Evolutionary conservation across 345 rosid species (phyloP).

Genomic region (Tarenaya hassleriana): DNA sequence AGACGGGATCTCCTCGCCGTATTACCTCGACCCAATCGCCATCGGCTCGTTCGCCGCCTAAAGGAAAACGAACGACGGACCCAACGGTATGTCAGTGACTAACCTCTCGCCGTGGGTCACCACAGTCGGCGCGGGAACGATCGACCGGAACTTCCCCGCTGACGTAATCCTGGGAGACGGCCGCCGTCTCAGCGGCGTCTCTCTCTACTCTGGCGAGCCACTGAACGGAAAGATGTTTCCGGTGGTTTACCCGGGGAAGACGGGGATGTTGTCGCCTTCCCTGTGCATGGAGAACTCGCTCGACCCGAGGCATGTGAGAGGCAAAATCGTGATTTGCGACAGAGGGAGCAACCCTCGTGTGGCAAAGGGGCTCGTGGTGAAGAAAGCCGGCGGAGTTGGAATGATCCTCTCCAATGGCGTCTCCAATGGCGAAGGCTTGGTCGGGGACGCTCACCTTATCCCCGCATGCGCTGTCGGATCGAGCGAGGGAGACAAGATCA

Average conservation of each 20-base stretch:
- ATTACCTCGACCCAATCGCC: conserved; percentile 74
- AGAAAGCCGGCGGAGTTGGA: conserved; percentile 67
- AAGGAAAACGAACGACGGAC: conserved; percentile 81
- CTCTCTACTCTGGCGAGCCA: conserved; percentile 47
- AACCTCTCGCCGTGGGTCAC: conserved; percentile 68
- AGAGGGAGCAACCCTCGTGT: conserved; percentile 66
- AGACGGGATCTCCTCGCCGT: conserved; percentile 56
- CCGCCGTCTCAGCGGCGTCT: conserved; percentile 47
- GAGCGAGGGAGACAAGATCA: conserved; percentile 47
- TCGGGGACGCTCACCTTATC: conserved; percentile 64
- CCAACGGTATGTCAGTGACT: conserved; percentile 60
- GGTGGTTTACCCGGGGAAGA: conserved; percentile 58
- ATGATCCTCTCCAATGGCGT: conserved; percentile 71
- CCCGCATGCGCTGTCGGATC: conserved; percentile 66
- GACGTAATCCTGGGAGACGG: conserved; percentile 54
- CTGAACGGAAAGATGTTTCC: conserved; percentile 51
- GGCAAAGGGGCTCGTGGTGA: conserved; percentile 73
- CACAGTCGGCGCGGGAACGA: conserved; percentile 65
- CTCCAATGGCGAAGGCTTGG: conserved; percentile 70
- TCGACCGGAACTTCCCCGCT: conserved; percentile 63
- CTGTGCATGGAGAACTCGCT: conserved; percentile 69
- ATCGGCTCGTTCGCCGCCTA: conserved; percentile 69
- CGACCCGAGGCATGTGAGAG: conserved; percentile 45
- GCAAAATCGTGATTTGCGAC: conserved; percentile 68
- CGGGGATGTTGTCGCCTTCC: conserved; percentile 46